phyloP scores from a whole-genome alignment of 352 stramenopile genomes.

The Blastocystis hominis region DNA sequence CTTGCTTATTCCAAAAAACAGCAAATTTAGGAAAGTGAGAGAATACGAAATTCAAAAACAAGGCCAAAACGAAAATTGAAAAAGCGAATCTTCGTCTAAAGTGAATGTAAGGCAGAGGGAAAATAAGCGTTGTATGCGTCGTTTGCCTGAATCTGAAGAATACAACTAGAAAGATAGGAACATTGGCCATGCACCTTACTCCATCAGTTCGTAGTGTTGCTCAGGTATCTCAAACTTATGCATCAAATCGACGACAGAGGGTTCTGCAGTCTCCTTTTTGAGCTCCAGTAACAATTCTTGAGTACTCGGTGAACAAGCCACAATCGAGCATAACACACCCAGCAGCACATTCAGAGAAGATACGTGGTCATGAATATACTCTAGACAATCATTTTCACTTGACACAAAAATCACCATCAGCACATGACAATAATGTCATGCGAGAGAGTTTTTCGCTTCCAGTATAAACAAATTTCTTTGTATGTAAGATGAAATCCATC shows the following conservation, averaged over 20 bases:
- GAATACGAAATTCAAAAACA: too few relatives aligned
- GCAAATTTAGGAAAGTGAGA: too few relatives aligned
- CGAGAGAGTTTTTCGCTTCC: neutral
- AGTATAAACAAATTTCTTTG: conserved; percentile 5
- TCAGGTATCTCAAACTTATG: neutral
- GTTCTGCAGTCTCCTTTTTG: neutral
- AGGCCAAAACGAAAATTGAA: too few relatives aligned
- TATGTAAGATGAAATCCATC: neutral
- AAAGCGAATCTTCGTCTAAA: too few relatives aligned
- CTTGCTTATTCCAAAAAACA: too few relatives aligned
- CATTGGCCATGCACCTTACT: too few relatives aligned
- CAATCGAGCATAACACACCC: neutral
- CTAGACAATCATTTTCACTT: neutral
- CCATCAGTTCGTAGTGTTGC: too few relatives aligned
- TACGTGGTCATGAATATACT: conserved; percentile 32
- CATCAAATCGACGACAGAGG: neutral
- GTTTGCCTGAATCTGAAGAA: too few relatives aligned
- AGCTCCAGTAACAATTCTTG: neutral
- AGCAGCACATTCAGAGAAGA: conserved; percentile 27
- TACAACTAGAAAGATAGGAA: too few relatives aligned
- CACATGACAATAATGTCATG: neutral
- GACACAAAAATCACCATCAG: neutral
- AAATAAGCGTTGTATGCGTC: too few relatives aligned
- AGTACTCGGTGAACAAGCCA: neutral
- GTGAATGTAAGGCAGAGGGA: too few relatives aligned